Percentiles rank a stretch among this genome's conserved stretches.
Evolutionary conservation across 2,329 filamentous ascomycete species (phyloP).

Genomic region (Pestalotiopsis sp.): DNA sequence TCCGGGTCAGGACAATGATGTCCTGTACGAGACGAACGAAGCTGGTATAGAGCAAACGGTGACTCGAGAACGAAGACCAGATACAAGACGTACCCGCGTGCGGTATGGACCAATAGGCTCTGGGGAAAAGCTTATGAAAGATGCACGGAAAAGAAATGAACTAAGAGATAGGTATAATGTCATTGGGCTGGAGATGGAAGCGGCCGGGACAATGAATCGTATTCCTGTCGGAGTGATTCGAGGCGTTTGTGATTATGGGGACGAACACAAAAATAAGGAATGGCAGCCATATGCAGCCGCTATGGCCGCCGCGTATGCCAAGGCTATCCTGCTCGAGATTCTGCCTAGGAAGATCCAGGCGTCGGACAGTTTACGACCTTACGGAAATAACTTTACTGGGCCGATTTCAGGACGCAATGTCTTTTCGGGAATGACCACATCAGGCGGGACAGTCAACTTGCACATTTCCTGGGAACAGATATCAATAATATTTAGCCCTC

Average conservation of each 20-base stretch:
- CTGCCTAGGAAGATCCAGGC: neutral
- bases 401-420: neutral
- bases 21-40: conserved; percentile 19
- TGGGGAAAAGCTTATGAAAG: conserved; percentile 32
- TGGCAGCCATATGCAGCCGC: conserved; percentile 39
- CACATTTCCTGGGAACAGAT: neutral
- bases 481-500: neutral
- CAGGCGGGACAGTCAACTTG: neutral
- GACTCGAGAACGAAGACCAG: conserved; percentile 18
- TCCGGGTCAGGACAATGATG: conserved; percentile 31
- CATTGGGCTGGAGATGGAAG: conserved; percentile 36
- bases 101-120: conserved; percentile 37
- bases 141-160: conserved; percentile 21
- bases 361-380: neutral
- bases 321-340: neutral
- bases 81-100: conserved; percentile 25
- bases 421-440: neutral
- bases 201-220: conserved; percentile 32
- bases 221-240: conserved; percentile 34
- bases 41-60: conserved; percentile 1
- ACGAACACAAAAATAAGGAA: conserved; percentile 32
- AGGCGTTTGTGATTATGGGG: conserved; percentile 35
- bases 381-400: neutral
- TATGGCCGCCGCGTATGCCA: conserved; percentile 29
- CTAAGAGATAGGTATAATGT: conserved; percentile 27